Base-by-base conservation (phyloP, 305 asterid genomes). In the Fraxinus baroniana region DNA sequence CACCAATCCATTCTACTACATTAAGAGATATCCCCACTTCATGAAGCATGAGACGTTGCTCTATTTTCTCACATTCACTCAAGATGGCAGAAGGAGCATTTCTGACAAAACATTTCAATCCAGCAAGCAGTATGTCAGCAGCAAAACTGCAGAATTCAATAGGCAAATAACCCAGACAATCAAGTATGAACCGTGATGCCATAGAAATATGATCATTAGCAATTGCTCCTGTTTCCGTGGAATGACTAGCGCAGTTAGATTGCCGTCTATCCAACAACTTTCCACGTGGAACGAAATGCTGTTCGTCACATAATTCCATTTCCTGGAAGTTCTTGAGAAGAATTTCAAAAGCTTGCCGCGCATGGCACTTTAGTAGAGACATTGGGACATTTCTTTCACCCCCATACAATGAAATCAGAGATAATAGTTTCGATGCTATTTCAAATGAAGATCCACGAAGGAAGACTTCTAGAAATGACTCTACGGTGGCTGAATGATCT, bases 1-100 rank as follows among this genome's bases (percentile, higher is more conserved):
- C 99, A 82, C 89, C 82, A 80, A 92, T 87, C 99, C 98, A 96
- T 79, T 96, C 99, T 84, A 87, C 80, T 78, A 96, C 76, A 82
- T 98, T 98, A 83, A 96, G 97, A 84, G 93, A 89, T 83, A 93
- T 80, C 60, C 98, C 99, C 71, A 93, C 94, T 85, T 93, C 94
- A 89, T 96, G 99, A 88, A 96, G 97, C 87, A 93, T 89, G 85
- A 94, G 83, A 76, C 94, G 93, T 77, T 93, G 92, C 83, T 91
- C 91, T 75, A 86, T 84, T 79, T 79, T 82, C 81, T 89, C 90
- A 85, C 99, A 94, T 87, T 90, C 95, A 62, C 82, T 82, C 89
- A 96, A 90, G 81, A 96, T 92, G 88, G 89, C 91, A 62, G 86
- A 89, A 83, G 94, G 94, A 88, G 88, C 95, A 83, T 94, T 93